A percentile compares a stretch with the other conserved stretches of the same genome.
Evolutionary conservation across 1,139 yeast genomes (phyloP).

Genomic region (Schizosaccharomyces versatilis): DNA sequence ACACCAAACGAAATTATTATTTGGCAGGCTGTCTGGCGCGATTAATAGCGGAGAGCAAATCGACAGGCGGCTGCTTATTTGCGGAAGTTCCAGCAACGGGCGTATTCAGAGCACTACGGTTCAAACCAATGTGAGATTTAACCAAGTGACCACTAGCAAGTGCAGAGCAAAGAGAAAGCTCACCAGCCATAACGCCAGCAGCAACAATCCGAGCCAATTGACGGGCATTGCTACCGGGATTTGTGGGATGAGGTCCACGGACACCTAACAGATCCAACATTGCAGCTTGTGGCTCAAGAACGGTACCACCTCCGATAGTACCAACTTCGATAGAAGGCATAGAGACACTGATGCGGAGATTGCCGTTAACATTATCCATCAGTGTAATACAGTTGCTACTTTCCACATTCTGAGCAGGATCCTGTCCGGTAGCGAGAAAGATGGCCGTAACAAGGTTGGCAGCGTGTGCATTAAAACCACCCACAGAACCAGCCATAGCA

Average conservation of each 20-base stretch:
- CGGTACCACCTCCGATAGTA: constrained; percentile 97
- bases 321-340: constrained; percentile 99
- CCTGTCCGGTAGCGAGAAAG: constrained; percentile 80
- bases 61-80: no score
- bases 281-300: constrained; percentile 88
- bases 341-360: constrained; percentile 72
- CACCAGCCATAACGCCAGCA: constrained; percentile 88
- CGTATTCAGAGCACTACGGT: constrained; percentile 26
- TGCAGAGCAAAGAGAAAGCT: constrained; percentile 79
- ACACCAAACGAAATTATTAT: no score
- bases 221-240: constrained; percentile 86
- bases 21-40: no score
- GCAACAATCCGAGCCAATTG: constrained; percentile 91
- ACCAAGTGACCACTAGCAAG: constrained; percentile 97
- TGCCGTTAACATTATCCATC: constrained; percentile 63
- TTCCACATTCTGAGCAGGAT: constrained; percentile 43
- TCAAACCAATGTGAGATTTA: constrained; percentile 91
- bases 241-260: constrained; percentile 82
- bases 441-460: constrained; percentile 90
- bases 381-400: constrained; percentile 90
- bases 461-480: constrained; percentile 96
- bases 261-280: constrained; percentile 89
- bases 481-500: constrained; percentile 95
- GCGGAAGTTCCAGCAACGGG: not conserved
- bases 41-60: no score